Evolutionary conservation across 2,329 filamentous ascomycete species (phyloP).

Genomic region (Lachnellula suecica): DNA sequence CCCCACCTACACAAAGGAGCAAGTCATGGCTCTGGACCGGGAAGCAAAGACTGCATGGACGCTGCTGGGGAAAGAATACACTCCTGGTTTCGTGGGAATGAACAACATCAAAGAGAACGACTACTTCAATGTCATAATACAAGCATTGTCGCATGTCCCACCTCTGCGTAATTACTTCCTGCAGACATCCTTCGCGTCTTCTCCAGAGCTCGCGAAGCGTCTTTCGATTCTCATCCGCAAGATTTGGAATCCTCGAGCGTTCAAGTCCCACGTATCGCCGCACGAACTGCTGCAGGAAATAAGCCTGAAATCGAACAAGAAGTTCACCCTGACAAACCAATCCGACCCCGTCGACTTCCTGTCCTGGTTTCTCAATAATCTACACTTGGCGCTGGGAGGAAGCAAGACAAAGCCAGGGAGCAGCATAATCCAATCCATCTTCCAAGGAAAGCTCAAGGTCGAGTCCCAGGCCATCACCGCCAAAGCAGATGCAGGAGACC

Average conservation of each 20-base stretch:
- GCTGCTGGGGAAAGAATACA: constrained; percentile 79
- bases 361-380: constrained; percentile 95
- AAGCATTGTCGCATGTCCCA: constrained; percentile 84
- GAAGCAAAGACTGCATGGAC: constrained; percentile 67
- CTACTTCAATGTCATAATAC: constrained; percentile 93
- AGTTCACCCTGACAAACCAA: constrained; percentile 86
- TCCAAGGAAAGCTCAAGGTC: constrained; percentile 88
- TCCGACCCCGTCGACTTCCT: constrained; percentile 96
- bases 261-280: constrained; percentile 94
- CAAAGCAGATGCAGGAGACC: constrained; percentile 81
- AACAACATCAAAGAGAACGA: constrained; percentile 99
- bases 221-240: constrained; percentile 91
- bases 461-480: constrained; percentile 94
- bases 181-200: constrained; percentile 73
- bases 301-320: constrained; percentile 84
- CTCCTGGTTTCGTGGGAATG: constrained; percentile 94
- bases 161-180: constrained; percentile 91
- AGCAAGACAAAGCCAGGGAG: constrained; percentile 81
- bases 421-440: constrained; percentile 87
- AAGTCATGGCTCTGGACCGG: constrained; percentile 79
- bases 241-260: constrained; percentile 96
- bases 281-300: constrained; percentile 97
- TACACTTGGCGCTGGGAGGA: constrained; percentile 88
- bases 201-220: constrained; percentile 80
- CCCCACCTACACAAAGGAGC: constrained; percentile 76